Evolutionary conservation across 75 land plant genomes (phyloP), one percentile per base, ranked within the genome.

Genomic region (Pinus taeda): DNA sequence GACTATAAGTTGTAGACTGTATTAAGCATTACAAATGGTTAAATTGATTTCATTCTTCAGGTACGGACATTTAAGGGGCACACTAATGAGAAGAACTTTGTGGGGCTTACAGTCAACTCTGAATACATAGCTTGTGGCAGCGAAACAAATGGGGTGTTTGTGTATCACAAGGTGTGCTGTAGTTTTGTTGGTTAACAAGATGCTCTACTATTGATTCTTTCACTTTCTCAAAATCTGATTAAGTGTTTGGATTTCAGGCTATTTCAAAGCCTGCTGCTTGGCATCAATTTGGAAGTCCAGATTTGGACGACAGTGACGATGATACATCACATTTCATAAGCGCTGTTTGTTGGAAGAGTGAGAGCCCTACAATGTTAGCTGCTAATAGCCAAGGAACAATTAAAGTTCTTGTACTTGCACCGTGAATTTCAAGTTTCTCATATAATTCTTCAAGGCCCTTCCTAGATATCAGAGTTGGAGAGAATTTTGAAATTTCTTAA

Each of bases 261-360:
- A 94, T 96, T 67, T 90, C 98, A 14, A 94, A 87, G 70, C 98
- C 99, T 6, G 91, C 91, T 45, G 85, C 99, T 39, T 89, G 90
- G 86, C 99, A 97, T 79, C 82, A 79, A 78, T 97, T 97, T 84
- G 87, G 89, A 24, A 82, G 90, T 55, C 80, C 91, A 11, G 89
- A 93, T 71, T 24, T 85, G 45, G 91, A 93, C 42, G 97, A 96
- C 57, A 72, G 85, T 66, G 93, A 91, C 56, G 99, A 97, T 78
- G 93, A 81, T 11, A 84, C 90, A 58, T 91, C 98, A 26, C 89
- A 95, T 74, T 97, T 97, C 80, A 97, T 97, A 45, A 94, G 99
- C 78, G 99, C 99, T 33, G 99, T 97, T 20, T 91, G 98, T 78
- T 97, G 99, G 99, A 97, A 97, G 79, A 97, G 98, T 75, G 99